A percentile compares a stretch with the other conserved stretches of the same genome.
Conservation (phyloP, 768 basidiomycete species). For the Paxillus rubicundulus region DNA sequence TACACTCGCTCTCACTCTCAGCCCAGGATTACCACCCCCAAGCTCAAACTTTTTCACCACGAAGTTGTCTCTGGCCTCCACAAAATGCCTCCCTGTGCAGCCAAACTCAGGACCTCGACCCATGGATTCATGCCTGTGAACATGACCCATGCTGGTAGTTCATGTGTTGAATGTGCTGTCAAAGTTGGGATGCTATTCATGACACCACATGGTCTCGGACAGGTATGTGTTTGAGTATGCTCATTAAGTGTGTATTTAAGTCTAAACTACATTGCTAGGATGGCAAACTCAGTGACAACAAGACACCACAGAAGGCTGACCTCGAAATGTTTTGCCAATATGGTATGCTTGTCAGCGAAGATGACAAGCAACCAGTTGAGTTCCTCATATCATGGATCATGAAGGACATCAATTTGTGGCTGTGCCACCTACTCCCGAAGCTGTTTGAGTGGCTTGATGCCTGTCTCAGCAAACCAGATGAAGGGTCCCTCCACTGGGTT, state of each 20-base stretch:
- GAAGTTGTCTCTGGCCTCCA: not conserved
- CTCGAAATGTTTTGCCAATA: not conserved
- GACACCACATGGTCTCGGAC: not conserved
- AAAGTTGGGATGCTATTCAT: slow-evolving; percentile 4
- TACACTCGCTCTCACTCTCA: not conserved
- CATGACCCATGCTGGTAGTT: not conserved
- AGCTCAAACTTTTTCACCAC: not conserved
- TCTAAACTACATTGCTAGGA: not conserved
- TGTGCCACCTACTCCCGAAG: not conserved
- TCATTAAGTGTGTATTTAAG: not conserved
- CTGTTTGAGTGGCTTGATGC: slow-evolving; percentile 9
- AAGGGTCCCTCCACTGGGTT: slow-evolving; percentile 3
- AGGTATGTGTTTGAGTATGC: not conserved
- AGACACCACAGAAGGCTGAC: not conserved
- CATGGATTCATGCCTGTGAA: not conserved
- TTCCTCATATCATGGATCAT: slow-evolving; percentile 1
- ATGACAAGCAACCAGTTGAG: not conserved
- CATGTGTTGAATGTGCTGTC: not conserved
- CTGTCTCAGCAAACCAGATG: not conserved
- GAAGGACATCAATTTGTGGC: slow-evolving; percentile 1
- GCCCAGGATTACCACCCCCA: not conserved
- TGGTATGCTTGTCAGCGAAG: not conserved
- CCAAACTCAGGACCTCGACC: not conserved
- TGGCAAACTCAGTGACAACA: not conserved
- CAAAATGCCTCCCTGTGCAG: not conserved